phyloP scores from a whole-genome alignment of 176 grass and related monocot genomes.

The Raddia distichophylla region DNA sequence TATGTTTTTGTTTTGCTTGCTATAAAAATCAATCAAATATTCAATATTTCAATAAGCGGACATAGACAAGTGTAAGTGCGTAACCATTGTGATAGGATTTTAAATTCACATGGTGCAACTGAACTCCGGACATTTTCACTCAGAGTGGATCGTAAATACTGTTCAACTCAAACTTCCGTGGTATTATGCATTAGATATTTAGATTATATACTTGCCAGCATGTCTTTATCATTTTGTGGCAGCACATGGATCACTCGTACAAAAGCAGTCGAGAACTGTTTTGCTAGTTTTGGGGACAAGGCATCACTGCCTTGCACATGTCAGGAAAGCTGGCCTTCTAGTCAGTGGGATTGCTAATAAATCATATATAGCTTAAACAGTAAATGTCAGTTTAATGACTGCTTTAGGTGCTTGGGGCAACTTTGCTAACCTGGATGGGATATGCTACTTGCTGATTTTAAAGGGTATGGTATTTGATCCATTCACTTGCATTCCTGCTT shows the following conservation, averaged over 20 bases:
- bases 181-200: not conserved
- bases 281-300: not conserved
- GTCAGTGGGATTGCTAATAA: not conserved
- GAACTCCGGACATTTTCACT: not conserved
- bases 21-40: not conserved
- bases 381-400: not conserved
- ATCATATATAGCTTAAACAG: not conserved
- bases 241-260: not conserved
- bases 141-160: not conserved
- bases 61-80: not conserved
- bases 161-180: not conserved
- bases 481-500: too few relatives aligned
- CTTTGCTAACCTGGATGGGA: not conserved
- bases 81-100: not conserved
- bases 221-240: not conserved
- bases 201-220: slow-evolving; percentile 14
- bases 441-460: not conserved
- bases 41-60: not conserved
- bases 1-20: not conserved
- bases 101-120: not conserved
- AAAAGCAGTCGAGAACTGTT: slow-evolving; percentile 6
- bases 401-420: not conserved
- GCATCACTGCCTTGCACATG: not conserved
- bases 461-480: too few relatives aligned
- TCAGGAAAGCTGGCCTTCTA: slow-evolving; percentile 1